Conservation (phyloP, 2,329 filamentous ascomycete species). For the Calonectria fujianensis region DNA sequence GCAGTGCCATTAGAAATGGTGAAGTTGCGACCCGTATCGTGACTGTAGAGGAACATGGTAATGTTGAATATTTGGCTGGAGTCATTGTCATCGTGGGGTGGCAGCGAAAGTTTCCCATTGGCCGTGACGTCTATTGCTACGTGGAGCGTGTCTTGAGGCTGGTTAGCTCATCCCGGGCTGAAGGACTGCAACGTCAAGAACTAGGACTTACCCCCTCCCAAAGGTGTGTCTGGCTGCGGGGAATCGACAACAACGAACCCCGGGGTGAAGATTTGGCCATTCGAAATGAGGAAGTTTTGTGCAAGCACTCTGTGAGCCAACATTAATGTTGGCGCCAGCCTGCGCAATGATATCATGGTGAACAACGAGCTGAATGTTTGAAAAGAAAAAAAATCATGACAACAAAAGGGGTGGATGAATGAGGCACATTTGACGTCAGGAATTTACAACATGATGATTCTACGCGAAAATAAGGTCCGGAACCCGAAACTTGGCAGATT, state of each 20-base stretch:
- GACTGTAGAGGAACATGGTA: conserved; percentile 80
- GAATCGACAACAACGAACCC: conserved; percentile 80
- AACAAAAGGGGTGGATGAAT: background rate
- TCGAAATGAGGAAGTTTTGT: conserved; percentile 73
- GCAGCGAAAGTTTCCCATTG: conserved; percentile 77
- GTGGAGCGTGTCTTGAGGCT: conserved; percentile 71
- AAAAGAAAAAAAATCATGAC: conserved; percentile 15
- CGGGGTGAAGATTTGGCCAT: conserved; percentile 82
- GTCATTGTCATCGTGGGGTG: conserved; percentile 72
- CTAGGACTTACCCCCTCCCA: conserved; percentile 74
- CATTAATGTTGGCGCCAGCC: conserved; percentile 47
- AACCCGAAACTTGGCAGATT: conserved; percentile 30
- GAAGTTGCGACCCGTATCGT: conserved; percentile 78
- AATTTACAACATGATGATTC: conserved; percentile 31
- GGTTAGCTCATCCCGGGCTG: background rate
- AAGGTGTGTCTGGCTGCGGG: conserved; percentile 78
- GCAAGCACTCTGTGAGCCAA: conserved; percentile 51
- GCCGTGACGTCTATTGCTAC: conserved; percentile 80
- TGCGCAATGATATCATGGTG: conserved; percentile 40
- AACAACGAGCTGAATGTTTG: background rate
- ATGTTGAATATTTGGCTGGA: conserved; percentile 77
- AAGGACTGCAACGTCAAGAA: conserved; percentile 8
- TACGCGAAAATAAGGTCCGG: conserved; percentile 37
- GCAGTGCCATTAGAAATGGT: conserved; percentile 80
- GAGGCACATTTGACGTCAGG: background rate